phyloP scores from a whole-genome alignment of 2,329 filamentous ascomycete species.

The Furcasterigmium sp. region DNA sequence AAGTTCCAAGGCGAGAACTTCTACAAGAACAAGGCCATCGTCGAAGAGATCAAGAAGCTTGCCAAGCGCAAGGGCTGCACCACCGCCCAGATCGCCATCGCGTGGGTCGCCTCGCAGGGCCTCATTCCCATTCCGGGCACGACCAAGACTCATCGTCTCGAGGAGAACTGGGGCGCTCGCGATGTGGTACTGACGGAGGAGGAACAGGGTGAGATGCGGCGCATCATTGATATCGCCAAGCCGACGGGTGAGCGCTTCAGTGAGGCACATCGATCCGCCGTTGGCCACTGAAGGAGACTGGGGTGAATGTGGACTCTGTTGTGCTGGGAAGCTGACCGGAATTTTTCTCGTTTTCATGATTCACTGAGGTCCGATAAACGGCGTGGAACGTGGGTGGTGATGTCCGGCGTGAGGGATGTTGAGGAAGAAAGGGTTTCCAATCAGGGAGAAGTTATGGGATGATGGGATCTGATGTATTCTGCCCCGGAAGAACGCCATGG shows the following conservation, averaged over 20 bases:
- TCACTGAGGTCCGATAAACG: no score
- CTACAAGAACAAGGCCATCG: conserved; percentile 42
- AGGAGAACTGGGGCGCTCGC: conserved; percentile 47
- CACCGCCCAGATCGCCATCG: conserved; percentile 46
- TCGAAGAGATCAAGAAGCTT: conserved; percentile 37
- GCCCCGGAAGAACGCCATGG: no score
- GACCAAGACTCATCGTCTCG: conserved; percentile 47
- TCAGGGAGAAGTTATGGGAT: no score
- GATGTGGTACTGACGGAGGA: conserved; percentile 39
- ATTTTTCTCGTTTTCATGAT: no score
- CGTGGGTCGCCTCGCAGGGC: conserved; percentile 49
- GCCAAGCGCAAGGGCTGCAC: conserved; percentile 44
- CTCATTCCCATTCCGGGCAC: conserved; percentile 59
- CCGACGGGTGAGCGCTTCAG: neutral
- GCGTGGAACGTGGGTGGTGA: no score
- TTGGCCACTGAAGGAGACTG: no score
- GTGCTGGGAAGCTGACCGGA: no score
- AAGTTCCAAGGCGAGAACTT: conserved; percentile 47
- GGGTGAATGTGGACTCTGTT: no score
- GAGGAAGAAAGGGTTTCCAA: no score
- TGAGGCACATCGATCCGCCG: no score
- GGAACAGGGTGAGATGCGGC: conserved; percentile 26
- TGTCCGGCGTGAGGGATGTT: no score
- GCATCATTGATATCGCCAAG: neutral
- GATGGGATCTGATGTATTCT: no score